phyloP scores from a whole-genome alignment of 176 grass and related monocot species.

The Musa schizocarpa region DNA sequence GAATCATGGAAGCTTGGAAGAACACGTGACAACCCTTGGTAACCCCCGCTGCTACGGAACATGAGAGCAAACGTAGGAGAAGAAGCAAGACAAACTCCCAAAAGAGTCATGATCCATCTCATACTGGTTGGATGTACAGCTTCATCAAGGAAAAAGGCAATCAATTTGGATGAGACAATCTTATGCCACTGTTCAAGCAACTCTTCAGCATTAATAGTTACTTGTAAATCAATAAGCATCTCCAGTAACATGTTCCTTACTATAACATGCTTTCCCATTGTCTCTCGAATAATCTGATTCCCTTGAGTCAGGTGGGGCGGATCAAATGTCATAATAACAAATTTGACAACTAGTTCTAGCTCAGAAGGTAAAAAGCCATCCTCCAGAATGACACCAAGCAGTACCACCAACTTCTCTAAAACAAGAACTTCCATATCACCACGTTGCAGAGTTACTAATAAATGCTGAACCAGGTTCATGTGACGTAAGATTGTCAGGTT shows the following conservation, averaged over 20 bases:
- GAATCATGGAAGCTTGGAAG: constrained; percentile 94
- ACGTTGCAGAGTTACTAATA: constrained; percentile 93
- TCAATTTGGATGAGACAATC: constrained; percentile 88
- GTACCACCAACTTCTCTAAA: constrained; percentile 87
- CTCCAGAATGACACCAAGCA: constrained; percentile 96
- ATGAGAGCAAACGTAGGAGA: constrained; percentile 72
- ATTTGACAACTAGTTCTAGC: constrained; percentile 87
- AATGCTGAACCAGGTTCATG: constrained; percentile 94
- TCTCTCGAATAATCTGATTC: constrained; percentile 57
- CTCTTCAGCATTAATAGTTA: constrained; percentile 73
- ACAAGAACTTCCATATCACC: constrained; percentile 94
- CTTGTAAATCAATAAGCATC: constrained; percentile 98
- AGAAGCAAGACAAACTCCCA: constrained; percentile 89
- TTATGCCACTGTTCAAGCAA: constrained; percentile 98
- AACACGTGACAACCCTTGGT: constrained; percentile 76
- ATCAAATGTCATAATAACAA: constrained; percentile 98
- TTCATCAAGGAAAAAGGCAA: constrained; percentile 94
- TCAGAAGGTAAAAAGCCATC: constrained; percentile 92
- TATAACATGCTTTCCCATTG: constrained; percentile 96
- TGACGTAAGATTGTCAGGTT: constrained; percentile 89
- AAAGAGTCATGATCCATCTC: constrained; percentile 96
- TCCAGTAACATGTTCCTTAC: constrained; percentile 96
- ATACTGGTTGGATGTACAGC: constrained; percentile 94
- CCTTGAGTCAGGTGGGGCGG: constrained; percentile 55
- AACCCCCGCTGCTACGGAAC: constrained; percentile 70